Conservation (phyloP, 495 filamentous ascomycete genomes). For the Clohesyomyces aquaticus region DNA sequence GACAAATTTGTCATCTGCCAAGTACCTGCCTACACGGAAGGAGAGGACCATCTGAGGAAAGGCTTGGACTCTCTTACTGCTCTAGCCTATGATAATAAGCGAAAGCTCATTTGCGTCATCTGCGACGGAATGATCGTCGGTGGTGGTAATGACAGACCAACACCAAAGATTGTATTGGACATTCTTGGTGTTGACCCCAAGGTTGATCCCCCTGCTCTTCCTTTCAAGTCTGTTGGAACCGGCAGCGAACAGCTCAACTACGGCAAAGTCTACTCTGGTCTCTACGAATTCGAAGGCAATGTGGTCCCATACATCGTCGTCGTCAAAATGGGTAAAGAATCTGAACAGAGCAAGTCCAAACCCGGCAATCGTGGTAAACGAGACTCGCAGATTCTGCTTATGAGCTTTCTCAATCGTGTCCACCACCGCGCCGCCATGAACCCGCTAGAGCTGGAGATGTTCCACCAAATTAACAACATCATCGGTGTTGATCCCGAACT, state of each 20-base stretch:
- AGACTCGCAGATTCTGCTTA: slow-evolving; percentile 86
- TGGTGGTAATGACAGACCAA: slow-evolving; percentile 93
- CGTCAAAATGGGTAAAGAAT: slow-evolving; percentile 96
- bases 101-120: slow-evolving; percentile 90
- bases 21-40: slow-evolving; percentile 96
- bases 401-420: slow-evolving; percentile 94
- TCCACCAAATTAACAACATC: slow-evolving; percentile 98
- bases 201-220: slow-evolving; percentile 89
- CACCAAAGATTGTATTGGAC: slow-evolving; percentile 95
- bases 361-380: slow-evolving; percentile 98
- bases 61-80: slow-evolving; percentile 93
- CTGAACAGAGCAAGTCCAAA: slow-evolving; percentile 87
- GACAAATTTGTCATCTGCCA: slow-evolving; percentile 99
- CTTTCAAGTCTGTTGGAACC: slow-evolving; percentile 87
- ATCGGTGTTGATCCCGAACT: slow-evolving; percentile 97
- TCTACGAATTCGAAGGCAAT: slow-evolving; percentile 97
- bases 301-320: slow-evolving; percentile 95
- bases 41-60: slow-evolving; percentile 89
- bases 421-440: slow-evolving; percentile 93
- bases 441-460: slow-evolving; percentile 94
- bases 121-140: slow-evolving; percentile 97
- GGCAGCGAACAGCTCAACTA: slow-evolving; percentile 95
- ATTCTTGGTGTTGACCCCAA: slow-evolving; percentile 97
- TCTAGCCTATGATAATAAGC: slow-evolving; percentile 95
- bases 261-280: slow-evolving; percentile 96